A percentile compares a stretch with the other conserved stretches of the same genome.
These are phyloP conservation scores for Backusella parvicylindrica DNA, from an alignment of 192 early-diverging fungal species.

Conservation along the genomic window DNA sequence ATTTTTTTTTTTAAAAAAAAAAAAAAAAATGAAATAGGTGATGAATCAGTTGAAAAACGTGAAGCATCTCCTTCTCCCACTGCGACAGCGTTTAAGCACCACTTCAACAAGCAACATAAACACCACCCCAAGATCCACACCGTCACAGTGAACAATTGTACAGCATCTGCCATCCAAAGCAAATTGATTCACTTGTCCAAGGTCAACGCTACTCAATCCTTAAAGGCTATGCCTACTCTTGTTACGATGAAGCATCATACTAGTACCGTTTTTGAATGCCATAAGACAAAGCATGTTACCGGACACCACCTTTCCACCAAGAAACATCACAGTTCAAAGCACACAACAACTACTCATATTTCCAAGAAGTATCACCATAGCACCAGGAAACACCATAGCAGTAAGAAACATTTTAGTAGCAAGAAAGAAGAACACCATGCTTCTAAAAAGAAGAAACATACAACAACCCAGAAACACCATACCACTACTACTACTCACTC, in stretches of 20 bases:
- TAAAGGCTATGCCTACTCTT: not conserved
- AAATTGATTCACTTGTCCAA: not conserved
- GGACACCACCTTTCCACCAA: not conserved
- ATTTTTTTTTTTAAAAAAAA: not conserved
- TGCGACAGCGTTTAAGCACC: not conserved
- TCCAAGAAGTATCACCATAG: not conserved
- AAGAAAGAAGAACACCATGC: not conserved
- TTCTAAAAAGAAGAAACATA: constrained; percentile 1
- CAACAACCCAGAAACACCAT: not conserved
- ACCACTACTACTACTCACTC: not conserved
- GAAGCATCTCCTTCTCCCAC: not conserved
- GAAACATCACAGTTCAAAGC: not conserved
- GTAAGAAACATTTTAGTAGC: not conserved
- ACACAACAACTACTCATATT: not conserved
- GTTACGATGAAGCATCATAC: not conserved
- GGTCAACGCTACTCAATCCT: not conserved
- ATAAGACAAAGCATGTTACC: not conserved
- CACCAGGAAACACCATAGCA: not conserved
- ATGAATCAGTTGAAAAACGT: not conserved
- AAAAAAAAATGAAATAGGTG: not conserved
- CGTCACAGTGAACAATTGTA: not conserved
- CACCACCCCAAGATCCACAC: not conserved
- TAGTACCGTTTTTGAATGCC: not conserved
- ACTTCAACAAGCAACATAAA: not conserved
- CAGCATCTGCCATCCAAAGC: not conserved